phyloP scores from a whole-genome alignment of 306 rosid species.

The Sindora glabra region DNA sequence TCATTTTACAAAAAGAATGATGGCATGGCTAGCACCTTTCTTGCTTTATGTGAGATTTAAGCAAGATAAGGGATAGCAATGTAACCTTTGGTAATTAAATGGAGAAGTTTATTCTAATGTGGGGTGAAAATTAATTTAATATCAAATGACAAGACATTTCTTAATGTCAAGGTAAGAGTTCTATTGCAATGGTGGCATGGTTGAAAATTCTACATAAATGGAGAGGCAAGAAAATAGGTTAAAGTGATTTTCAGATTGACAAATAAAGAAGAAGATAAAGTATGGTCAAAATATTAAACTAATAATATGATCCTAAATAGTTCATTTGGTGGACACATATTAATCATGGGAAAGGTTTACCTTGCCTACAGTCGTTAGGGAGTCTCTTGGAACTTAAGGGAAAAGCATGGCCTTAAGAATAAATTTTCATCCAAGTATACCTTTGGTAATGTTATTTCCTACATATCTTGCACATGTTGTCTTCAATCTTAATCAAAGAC shows the following conservation, averaged over 20 bases:
- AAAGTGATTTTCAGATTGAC: too few species aligned
- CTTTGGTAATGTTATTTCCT: neutral
- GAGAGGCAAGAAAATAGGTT: neutral
- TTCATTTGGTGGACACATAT: neutral
- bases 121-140: neutral
- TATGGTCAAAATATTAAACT: too few species aligned
- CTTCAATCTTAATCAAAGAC: too few species aligned
- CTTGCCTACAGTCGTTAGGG: conserved; percentile 1
- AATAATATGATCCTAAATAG: neutral
- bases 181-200: neutral
- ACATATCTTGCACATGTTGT: too few species aligned
- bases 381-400: neutral
- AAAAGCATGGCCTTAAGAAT: too few species aligned
- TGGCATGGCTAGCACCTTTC: neutral
- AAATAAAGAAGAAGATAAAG: neutral
- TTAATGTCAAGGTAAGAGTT: neutral
- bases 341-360: neutral
- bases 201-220: too few species aligned
- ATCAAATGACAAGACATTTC: neutral
- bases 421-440: neutral
- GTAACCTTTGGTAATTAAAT: neutral
- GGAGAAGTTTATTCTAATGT: neutral
- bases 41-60: neutral
- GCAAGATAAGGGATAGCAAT: neutral
- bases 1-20: conserved; percentile 1